Percentiles rank a stretch among this genome's conserved stretches.
These are phyloP conservation scores for Botrytis squamosa DNA, from an alignment of 2,329 filamentous ascomycete species.

Conservation along the genomic window DNA sequence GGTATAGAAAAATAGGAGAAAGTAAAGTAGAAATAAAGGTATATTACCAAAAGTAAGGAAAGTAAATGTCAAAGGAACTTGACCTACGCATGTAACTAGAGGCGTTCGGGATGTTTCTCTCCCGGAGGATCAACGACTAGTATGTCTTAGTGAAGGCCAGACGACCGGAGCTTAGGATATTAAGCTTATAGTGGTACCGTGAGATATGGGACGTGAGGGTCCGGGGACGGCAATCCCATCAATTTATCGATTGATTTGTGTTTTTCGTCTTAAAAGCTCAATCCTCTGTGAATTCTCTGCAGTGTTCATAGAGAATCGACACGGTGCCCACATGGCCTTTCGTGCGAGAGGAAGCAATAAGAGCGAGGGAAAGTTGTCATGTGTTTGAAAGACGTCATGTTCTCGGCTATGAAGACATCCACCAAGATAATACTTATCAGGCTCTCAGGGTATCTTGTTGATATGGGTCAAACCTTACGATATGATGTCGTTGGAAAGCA, in stretches of 20 bases:
- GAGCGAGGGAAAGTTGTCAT: not conserved
- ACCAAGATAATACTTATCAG: not conserved
- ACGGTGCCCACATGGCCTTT: not conserved
- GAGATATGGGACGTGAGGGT: not conserved
- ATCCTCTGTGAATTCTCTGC: not conserved
- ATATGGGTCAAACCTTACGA: not conserved
- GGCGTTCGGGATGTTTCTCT: constrained; percentile 8
- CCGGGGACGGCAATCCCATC: not conserved
- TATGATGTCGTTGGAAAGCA: not conserved
- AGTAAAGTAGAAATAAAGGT: not conserved
- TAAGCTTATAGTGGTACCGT: not conserved
- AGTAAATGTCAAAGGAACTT: not conserved
- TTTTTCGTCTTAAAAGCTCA: not conserved
- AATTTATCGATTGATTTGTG: not conserved
- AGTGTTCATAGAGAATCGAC: not conserved
- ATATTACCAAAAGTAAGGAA: not conserved
- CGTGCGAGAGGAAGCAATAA: not conserved
- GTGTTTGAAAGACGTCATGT: not conserved
- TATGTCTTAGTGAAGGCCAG: not conserved
- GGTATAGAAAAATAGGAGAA: not conserved
- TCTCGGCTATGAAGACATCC: not conserved
- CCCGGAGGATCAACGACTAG: constrained; percentile 4
- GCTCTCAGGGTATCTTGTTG: not conserved
- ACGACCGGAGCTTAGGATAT: not conserved
- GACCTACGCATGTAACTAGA: constrained; percentile 7